Evolutionary conservation across 306 rosid genomes (phyloP).

Genomic region (Geum urbanum): DNA sequence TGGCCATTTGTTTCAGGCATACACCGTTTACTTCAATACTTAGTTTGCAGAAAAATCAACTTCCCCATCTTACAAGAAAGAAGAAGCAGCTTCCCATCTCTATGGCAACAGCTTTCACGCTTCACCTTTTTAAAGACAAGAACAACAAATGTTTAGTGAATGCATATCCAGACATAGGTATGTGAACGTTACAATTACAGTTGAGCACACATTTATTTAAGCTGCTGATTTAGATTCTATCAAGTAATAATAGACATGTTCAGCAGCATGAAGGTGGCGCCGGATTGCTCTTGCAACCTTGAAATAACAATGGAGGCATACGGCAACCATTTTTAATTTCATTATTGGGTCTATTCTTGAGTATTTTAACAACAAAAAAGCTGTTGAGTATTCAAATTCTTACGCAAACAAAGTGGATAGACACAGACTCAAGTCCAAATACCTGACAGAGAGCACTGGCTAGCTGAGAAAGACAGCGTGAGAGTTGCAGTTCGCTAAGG

Average conservation of each 20-base stretch:
- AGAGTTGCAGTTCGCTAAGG: too few relatives aligned
- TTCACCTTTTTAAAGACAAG: background rate
- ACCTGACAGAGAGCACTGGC: too few relatives aligned
- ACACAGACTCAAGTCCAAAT: background rate
- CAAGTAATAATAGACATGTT: background rate
- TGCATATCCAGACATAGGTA: too few relatives aligned
- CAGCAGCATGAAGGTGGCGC: background rate
- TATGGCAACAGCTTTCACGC: background rate
- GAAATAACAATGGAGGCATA: background rate
- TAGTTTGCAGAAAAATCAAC: background rate
- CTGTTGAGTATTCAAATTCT: background rate
- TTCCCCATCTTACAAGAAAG: too few relatives aligned
- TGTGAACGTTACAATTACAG: too few relatives aligned
- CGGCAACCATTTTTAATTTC: background rate
- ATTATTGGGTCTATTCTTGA: background rate
- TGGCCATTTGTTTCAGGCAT: conserved; percentile 16
- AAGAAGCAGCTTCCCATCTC: background rate
- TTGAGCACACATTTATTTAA: too few relatives aligned
- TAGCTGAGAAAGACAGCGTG: too few relatives aligned
- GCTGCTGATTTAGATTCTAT: too few relatives aligned
- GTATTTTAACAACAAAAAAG: background rate
- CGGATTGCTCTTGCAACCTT: background rate
- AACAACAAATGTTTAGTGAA: too few relatives aligned
- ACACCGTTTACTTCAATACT: background rate
- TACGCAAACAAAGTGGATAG: background rate